phyloP scores from a whole-genome alignment of 1,139 yeast genomes.

The Geotrichum europaeum region DNA sequence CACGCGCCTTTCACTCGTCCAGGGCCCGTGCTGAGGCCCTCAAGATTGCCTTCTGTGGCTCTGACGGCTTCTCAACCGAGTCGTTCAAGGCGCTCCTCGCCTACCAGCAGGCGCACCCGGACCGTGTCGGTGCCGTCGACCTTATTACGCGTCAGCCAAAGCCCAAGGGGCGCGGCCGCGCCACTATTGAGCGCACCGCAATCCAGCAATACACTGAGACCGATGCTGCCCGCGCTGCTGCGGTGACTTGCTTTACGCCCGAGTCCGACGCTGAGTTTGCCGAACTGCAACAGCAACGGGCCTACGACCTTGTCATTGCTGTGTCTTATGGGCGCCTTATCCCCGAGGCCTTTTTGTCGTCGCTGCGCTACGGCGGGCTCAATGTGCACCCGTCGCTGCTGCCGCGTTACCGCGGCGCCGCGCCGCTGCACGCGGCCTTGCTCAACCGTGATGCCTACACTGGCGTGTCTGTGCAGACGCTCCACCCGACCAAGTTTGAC shows the following conservation, averaged over 20 bases:
- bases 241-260: slow-evolving; percentile 10
- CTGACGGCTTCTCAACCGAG: slow-evolving; percentile 65
- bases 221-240: slow-evolving; percentile 17
- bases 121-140: slow-evolving; percentile 44
- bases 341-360: slow-evolving; percentile 50
- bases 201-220: slow-evolving; percentile 42
- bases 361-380: slow-evolving; percentile 58
- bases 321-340: slow-evolving; percentile 84
- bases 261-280: slow-evolving; percentile 42
- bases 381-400: slow-evolving; percentile 91
- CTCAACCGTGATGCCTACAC: slow-evolving; percentile 56
- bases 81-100: slow-evolving; percentile 47
- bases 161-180: slow-evolving; percentile 60
- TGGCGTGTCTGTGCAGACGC: slow-evolving; percentile 84
- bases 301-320: slow-evolving; percentile 67
- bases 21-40: slow-evolving; percentile 19
- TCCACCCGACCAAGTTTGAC: slow-evolving; percentile 85
- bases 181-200: slow-evolving; percentile 47
- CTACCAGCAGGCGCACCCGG: slow-evolving; percentile 32
- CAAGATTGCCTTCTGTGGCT: slow-evolving; percentile 68
- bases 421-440: slow-evolving; percentile 81
- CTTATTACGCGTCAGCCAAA: slow-evolving; percentile 66
- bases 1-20: background rate
- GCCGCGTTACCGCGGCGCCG: slow-evolving; percentile 80
- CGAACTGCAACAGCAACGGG: slow-evolving; percentile 27